These are phyloP conservation scores for Musa beccarii DNA, from an alignment of 176 grass and related monocot species.

Conservation along the genomic window DNA sequence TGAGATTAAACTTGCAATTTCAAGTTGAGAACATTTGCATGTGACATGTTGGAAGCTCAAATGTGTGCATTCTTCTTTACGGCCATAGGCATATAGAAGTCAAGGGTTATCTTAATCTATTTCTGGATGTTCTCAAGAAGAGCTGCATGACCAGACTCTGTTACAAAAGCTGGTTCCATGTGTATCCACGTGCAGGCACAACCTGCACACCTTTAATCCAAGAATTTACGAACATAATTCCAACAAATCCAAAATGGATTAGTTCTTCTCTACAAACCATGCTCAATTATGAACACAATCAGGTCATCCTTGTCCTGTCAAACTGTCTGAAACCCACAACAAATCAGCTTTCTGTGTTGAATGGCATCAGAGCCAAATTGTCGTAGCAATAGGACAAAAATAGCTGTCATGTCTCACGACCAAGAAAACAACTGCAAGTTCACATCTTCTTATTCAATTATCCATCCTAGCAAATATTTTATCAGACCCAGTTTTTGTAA, in stretches of 20 bases:
- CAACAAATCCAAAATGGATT: neutral
- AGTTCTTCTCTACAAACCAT: neutral
- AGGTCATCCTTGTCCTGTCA: neutral
- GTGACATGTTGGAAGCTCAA: too few species aligned
- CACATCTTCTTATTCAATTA: too few species aligned
- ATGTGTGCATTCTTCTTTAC: too few species aligned
- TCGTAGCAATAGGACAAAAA: neutral
- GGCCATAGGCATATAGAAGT: too few species aligned
- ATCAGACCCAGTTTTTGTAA: neutral
- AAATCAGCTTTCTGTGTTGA: neutral
- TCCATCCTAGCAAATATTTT: neutral
- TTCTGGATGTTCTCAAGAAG: too few species aligned
- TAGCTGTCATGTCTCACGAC: neutral
- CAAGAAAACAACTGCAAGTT: neutral
- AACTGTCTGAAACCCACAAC: neutral
- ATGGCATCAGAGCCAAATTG: neutral
- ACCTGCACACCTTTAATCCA: neutral
- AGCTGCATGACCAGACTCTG: too few species aligned
- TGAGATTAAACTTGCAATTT: too few species aligned
- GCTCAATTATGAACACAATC: neutral
- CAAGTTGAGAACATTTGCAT: too few species aligned
- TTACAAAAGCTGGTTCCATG: too few species aligned
- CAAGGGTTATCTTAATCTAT: too few species aligned
- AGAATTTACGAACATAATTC: neutral
- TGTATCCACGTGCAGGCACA: neutral